Conservation (phyloP, 768 basidiomycete genomes). For the Coprinopsis strossmayeri region DNA sequence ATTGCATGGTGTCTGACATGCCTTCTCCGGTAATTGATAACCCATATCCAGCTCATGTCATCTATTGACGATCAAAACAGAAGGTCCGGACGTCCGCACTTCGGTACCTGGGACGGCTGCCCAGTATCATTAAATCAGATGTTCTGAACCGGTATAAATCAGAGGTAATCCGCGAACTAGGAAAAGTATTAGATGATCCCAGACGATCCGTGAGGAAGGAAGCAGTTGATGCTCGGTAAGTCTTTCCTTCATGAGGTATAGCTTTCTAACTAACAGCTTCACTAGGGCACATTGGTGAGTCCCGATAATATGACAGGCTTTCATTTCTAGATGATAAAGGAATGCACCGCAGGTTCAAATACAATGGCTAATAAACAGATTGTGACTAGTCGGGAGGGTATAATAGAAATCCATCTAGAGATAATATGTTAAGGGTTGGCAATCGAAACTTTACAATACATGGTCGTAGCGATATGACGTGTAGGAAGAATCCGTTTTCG, state of each 20-base stretch:
- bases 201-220: conserved; percentile 76
- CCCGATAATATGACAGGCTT: not conserved
- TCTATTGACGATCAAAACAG: conserved; percentile 30
- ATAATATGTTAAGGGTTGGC: not conserved
- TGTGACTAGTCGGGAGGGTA: conserved; percentile 14
- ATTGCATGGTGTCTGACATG: conserved; percentile 43
- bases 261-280: conserved; percentile 3
- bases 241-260: conserved; percentile 2
- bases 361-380: conserved; percentile 36
- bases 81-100: conserved; percentile 72
- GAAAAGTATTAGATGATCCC: conserved; percentile 81
- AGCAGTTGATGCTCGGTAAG: conserved; percentile 73
- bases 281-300: conserved; percentile 44
- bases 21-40: conserved; percentile 43
- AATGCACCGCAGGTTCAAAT: conserved; percentile 46
- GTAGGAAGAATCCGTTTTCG: not conserved
- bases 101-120: conserved; percentile 65
- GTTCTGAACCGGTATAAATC: conserved; percentile 76
- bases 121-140: conserved; percentile 74
- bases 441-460: conserved; percentile 1
- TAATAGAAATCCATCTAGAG: conserved; percentile 11
- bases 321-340: not conserved
- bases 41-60: not conserved
- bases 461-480: too few relatives aligned
- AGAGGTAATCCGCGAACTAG: conserved; percentile 67